Conservation (phyloP, 1,139 yeast species). For the Pneumocystis canis region DNA sequence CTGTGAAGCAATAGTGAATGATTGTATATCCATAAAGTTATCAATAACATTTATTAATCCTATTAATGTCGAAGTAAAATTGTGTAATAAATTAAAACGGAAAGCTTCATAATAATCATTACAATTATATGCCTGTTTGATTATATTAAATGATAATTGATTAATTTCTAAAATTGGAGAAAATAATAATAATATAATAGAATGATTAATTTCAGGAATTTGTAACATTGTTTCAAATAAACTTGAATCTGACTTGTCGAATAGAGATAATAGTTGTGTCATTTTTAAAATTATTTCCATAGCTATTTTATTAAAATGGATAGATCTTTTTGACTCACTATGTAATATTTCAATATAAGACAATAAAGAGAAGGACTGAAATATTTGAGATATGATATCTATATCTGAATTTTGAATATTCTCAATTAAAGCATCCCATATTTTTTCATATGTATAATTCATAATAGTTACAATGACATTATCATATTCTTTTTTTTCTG, state of each 20-base stretch:
- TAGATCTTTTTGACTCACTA: slow-evolving; percentile 18
- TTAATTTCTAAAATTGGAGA: slow-evolving; percentile 19
- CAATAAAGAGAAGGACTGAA: slow-evolving; percentile 5
- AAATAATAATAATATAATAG: slow-evolving; percentile 18
- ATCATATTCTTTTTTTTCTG: background rate
- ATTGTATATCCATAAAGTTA: slow-evolving; percentile 25
- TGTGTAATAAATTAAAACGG: slow-evolving; percentile 35
- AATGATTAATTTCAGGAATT: slow-evolving; percentile 20
- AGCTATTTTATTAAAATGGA: slow-evolving; percentile 8
- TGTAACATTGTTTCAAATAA: slow-evolving; percentile 31
- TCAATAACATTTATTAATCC: slow-evolving; percentile 38
- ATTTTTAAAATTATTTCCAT: slow-evolving; percentile 11
- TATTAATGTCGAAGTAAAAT: slow-evolving; percentile 31
- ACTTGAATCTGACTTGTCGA: slow-evolving; percentile 27
- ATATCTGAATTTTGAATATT: background rate
- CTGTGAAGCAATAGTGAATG: slow-evolving; percentile 8
- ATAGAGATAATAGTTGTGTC: slow-evolving; percentile 25
- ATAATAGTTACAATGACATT: background rate
- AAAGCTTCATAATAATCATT: slow-evolving; percentile 62
- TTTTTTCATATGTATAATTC: background rate
- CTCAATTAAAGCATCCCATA: background rate
- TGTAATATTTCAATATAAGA: slow-evolving; percentile 30
- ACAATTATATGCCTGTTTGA: slow-evolving; percentile 67
- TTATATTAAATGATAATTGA: slow-evolving; percentile 55
- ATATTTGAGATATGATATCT: slow-evolving; percentile 8